These are phyloP conservation scores for Dalbergia cultrata DNA, from an alignment of 306 rosid genomes.

Conservation along the genomic window DNA sequence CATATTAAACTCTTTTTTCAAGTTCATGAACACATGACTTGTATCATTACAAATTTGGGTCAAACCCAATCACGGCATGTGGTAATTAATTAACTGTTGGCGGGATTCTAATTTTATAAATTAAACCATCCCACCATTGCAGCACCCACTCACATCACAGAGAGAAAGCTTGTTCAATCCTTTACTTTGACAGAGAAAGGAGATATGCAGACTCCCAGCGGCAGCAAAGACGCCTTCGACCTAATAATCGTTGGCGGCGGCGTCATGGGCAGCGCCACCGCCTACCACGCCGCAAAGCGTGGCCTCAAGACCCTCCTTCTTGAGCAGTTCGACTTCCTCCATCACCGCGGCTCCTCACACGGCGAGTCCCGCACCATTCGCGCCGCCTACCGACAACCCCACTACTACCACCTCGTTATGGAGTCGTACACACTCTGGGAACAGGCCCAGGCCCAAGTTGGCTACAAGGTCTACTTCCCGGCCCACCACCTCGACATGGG, in stretches of 20 bases:
- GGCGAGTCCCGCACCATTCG: conserved; percentile 99
- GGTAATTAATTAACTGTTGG: too few species aligned
- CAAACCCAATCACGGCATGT: too few species aligned
- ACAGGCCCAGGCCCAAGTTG: conserved; percentile 66
- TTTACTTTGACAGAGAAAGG: background rate
- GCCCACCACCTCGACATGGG: conserved; percentile 79
- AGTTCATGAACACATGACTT: too few species aligned
- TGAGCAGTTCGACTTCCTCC: conserved; percentile 92
- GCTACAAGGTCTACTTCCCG: conserved; percentile 72
- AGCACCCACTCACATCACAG: too few species aligned
- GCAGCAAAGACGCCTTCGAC: conserved; percentile 48
- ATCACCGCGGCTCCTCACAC: conserved; percentile 95
- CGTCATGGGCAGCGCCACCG: conserved; percentile 87
- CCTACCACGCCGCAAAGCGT: conserved; percentile 68
- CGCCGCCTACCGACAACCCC: conserved; percentile 66
- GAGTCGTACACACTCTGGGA: conserved; percentile 81
- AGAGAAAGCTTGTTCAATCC: too few species aligned
- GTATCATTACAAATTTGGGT: too few species aligned
- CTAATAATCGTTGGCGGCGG: conserved; percentile 85
- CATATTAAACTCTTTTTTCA: too few species aligned
- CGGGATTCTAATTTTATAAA: too few species aligned
- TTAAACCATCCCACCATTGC: too few species aligned
- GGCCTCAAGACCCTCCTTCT: conserved; percentile 68
- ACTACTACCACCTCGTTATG: conserved; percentile 65
- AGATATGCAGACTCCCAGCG: background rate